These are phyloP conservation scores for Blastomyces gilchristii DNA, from an alignment of 2,329 filamentous ascomycete species.

Conservation along the genomic window DNA sequence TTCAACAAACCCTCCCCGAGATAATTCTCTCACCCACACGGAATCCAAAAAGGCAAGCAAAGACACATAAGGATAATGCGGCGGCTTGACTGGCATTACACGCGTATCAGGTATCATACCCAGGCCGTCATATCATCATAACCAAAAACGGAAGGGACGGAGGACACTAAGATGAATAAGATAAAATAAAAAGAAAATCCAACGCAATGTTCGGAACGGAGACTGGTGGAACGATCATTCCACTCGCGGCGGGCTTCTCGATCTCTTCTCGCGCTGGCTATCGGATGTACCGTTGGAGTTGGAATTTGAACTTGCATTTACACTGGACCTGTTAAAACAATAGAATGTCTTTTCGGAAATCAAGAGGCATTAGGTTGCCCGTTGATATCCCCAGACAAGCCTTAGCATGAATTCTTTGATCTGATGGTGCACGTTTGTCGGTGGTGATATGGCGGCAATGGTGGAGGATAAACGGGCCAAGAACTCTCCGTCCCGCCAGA, in stretches of 20 bases:
- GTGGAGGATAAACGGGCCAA: background rate
- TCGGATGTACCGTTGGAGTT: background rate
- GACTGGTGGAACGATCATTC: background rate
- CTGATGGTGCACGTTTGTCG: background rate
- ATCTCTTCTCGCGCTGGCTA: conserved; percentile 11
- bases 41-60: background rate
- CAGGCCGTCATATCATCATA: background rate
- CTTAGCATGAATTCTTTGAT: background rate
- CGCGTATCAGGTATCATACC: background rate
- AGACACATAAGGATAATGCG: background rate
- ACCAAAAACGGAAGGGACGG: background rate
- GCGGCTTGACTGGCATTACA: background rate
- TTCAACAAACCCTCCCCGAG: background rate
- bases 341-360: background rate
- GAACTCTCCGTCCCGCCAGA: background rate
- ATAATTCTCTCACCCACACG: background rate
- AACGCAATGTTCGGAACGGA: background rate
- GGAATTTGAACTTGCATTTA: background rate
- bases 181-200: background rate
- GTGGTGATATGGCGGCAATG: background rate
- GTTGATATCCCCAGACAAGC: background rate
- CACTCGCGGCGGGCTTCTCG: conserved; percentile 13
- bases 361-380: background rate
- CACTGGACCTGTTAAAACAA: background rate
- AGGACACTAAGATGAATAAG: too few species aligned